Conservation (phyloP, 441 rosid genomes). For the Erodium trifolium region DNA sequence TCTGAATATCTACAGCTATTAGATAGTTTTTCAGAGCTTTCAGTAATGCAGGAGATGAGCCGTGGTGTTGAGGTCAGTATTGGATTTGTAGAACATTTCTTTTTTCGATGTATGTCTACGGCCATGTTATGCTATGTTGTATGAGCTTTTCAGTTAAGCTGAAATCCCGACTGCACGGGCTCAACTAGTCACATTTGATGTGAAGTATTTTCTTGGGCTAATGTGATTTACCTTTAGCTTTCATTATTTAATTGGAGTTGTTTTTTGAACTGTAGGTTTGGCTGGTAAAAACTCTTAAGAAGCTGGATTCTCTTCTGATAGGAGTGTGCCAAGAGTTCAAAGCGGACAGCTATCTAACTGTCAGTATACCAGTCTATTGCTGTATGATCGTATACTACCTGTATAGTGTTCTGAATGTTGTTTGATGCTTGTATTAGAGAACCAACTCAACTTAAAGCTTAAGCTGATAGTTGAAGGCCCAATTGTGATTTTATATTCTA, state of each 20-base stretch:
- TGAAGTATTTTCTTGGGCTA: slow-evolving; percentile 6
- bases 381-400: slow-evolving; percentile 14
- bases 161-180: not conserved
- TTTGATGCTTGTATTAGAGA: not conserved
- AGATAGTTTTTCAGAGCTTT: slow-evolving; percentile 80
- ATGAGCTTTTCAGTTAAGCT: not conserved
- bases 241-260: slow-evolving; percentile 19
- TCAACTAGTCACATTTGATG: slow-evolving; percentile 2
- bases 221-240: slow-evolving; percentile 9
- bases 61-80: slow-evolving; percentile 86
- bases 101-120: not conserved
- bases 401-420: slow-evolving; percentile 7
- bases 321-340: slow-evolving; percentile 95
- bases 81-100: slow-evolving; percentile 4
- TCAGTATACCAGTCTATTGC: slow-evolving; percentile 37
- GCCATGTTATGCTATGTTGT: not conserved
- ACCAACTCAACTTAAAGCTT: no score
- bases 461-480: no score
- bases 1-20: slow-evolving; percentile 94
- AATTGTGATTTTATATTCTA: no score
- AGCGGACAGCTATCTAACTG: slow-evolving; percentile 79
- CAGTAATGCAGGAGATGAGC: slow-evolving; percentile 92
- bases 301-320: slow-evolving; percentile 87
- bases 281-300: slow-evolving; percentile 95
- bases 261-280: slow-evolving; percentile 58